Percentiles rank a stretch among this genome's conserved stretches.
Conservation (phyloP, 2,329 filamentous ascomycete genomes). For the Fusarium brachygibbosum region DNA sequence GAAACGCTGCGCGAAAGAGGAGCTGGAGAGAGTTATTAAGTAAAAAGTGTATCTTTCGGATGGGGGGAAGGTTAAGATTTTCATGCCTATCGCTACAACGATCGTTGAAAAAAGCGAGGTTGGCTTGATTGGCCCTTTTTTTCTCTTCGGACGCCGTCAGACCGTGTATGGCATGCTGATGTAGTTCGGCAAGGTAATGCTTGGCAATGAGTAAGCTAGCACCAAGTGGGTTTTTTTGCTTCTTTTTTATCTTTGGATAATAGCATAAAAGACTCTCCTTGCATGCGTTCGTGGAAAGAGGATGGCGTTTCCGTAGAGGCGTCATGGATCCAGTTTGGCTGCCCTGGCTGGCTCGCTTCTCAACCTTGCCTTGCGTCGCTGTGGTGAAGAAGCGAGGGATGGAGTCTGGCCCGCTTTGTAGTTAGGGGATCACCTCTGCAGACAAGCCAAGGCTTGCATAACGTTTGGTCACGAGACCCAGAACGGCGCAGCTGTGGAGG, state of each 20-base stretch:
- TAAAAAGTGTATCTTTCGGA: conserved; percentile 19
- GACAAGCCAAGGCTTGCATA: conserved; percentile 32
- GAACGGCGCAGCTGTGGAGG: conserved; percentile 6
- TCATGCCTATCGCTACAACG: conserved; percentile 32
- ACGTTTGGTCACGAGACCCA: conserved; percentile 29
- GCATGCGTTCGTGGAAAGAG: conserved; percentile 22
- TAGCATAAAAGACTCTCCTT: conserved; percentile 2
- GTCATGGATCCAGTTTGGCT: conserved; percentile 41
- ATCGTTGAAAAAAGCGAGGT: conserved; percentile 40
- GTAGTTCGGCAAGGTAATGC: conserved; percentile 25
- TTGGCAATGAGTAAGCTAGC: conserved; percentile 30
- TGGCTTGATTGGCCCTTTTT: background rate
- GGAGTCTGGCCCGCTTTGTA: conserved; percentile 33
- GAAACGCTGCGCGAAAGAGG: conserved; percentile 32
- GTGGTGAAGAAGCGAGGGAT: conserved; percentile 46
- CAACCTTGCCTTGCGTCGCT: conserved; percentile 38
- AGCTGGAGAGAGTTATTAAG: conserved; percentile 19
- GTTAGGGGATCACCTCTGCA: conserved; percentile 18
- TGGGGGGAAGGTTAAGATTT: conserved; percentile 33
- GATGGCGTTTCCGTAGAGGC: conserved; percentile 29
- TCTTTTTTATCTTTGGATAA: conserved; percentile 13
- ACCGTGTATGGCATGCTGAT: conserved; percentile 27
- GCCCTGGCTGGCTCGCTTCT: background rate
- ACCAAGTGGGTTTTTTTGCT: conserved; percentile 24
- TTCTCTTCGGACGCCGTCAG: background rate